Evolutionary conservation across 441 rosid species (phyloP).

Genomic region (Croton setiger): DNA sequence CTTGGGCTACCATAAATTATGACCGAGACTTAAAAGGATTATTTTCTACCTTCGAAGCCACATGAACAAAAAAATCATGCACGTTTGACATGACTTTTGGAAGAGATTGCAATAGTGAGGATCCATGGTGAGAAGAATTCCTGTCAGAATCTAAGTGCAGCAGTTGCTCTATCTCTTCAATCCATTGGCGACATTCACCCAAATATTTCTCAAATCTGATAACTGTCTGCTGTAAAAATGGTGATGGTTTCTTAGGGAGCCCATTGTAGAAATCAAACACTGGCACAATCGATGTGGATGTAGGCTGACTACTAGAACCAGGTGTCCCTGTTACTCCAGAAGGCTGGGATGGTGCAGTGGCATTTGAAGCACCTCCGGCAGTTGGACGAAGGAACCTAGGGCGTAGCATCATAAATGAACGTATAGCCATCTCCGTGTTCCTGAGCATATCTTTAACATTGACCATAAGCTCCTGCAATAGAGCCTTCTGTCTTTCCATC

Average conservation of each 20-base stretch:
- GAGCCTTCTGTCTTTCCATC: conserved; percentile 83
- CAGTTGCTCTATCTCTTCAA: conserved; percentile 92
- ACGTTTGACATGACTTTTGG: conserved; percentile 91
- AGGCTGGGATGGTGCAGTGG: conserved; percentile 58
- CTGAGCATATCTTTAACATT: conserved; percentile 76
- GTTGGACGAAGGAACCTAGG: conserved; percentile 70
- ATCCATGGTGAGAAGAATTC: conserved; percentile 46
- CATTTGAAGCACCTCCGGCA: conserved; percentile 46
- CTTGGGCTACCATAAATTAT: not conserved
- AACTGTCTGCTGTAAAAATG: conserved; percentile 77
- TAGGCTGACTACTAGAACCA: conserved; percentile 53
- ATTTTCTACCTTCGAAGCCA: conserved; percentile 85
- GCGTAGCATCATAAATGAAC: conserved; percentile 78
- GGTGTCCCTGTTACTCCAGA: conserved; percentile 50
- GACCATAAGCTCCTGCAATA: conserved; percentile 74
- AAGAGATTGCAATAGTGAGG: conserved; percentile 75
- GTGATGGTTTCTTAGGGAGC: conserved; percentile 89
- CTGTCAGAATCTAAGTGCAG: conserved; percentile 70
- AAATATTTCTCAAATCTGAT: conserved; percentile 88
- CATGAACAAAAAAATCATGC: conserved; percentile 92
- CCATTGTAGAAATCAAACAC: conserved; percentile 88
- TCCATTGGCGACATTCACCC: conserved; percentile 82
- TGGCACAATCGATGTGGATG: conserved; percentile 52
- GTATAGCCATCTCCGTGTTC: conserved; percentile 82
- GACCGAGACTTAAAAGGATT: not conserved